phyloP scores from a whole-genome alignment of 306 rosid species.

The Amphicarpaea edgeworthii region DNA sequence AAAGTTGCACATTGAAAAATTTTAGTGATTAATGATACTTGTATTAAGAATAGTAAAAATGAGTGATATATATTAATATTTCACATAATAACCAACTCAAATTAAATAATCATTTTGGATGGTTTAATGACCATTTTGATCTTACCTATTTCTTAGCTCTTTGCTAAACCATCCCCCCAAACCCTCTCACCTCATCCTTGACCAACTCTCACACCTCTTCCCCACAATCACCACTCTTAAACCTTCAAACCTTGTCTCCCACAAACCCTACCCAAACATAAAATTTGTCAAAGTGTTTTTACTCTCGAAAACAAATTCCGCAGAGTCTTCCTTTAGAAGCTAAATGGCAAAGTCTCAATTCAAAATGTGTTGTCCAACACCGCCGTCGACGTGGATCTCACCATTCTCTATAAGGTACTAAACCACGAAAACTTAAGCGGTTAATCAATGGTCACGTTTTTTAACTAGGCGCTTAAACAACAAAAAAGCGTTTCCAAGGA shows the following conservation, averaged over 20 bases:
- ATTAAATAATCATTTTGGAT: too few species aligned
- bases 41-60: too few species aligned
- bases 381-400: conserved; percentile 57
- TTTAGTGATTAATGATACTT: too few species aligned
- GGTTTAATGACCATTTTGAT: too few species aligned
- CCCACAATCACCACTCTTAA: conserved; percentile 32
- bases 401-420: conserved; percentile 59
- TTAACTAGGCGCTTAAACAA: conserved; percentile 81
- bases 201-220: conserved; percentile 62
- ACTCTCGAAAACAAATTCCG: conserved; percentile 74
- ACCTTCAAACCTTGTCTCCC: neutral
- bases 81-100: too few species aligned
- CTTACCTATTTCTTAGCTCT: too few species aligned
- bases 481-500: conserved; percentile 58
- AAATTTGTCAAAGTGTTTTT: conserved; percentile 67
- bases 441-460: conserved; percentile 73
- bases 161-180: too few species aligned
- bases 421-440: conserved; percentile 71
- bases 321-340: conserved; percentile 80
- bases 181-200: conserved; percentile 56
- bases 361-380: conserved; percentile 63
- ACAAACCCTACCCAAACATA: neutral
- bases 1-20: too few species aligned
- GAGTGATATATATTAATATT: too few species aligned
- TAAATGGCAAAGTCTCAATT: conserved; percentile 70